These are phyloP conservation scores for Sarcodon sp. DNA, from an alignment of 768 basidiomycete species.

Conservation along the genomic window DNA sequence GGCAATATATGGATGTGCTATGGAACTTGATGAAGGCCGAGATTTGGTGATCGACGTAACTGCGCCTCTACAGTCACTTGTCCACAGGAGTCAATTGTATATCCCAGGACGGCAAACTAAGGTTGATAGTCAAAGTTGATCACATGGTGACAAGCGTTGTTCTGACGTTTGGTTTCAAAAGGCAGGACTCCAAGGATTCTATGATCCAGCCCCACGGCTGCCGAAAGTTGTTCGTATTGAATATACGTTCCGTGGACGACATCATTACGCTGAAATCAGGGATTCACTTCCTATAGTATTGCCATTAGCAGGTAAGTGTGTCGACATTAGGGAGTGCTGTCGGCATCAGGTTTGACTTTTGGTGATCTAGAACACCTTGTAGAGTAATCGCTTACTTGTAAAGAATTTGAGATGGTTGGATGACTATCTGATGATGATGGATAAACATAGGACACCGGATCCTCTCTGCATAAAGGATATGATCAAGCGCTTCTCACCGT, in stretches of 20 bases:
- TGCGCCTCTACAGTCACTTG: conserved; percentile 68
- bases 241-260: conserved; percentile 62
- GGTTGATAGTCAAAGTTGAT: conserved; percentile 24
- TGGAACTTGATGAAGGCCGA: conserved; percentile 32
- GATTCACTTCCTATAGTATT: conserved; percentile 59
- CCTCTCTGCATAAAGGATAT: too few species aligned
- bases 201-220: conserved; percentile 68
- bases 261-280: conserved; percentile 69
- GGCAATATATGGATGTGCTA: conserved; percentile 53
- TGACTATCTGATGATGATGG: too few species aligned
- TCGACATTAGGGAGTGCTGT: background rate
- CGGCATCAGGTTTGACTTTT: background rate
- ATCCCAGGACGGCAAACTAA: conserved; percentile 69
- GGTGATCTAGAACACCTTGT: background rate
- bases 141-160: conserved; percentile 2
- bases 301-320: conserved; percentile 55
- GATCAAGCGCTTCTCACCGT: too few species aligned
- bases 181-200: conserved; percentile 78
- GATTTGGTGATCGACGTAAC: conserved; percentile 65
- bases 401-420: too few species aligned
- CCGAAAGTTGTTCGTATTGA: conserved; percentile 58
- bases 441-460: too few species aligned
- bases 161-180: conserved; percentile 12
- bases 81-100: conserved; percentile 65
- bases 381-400: background rate